These are phyloP conservation scores for Rickenella mellea DNA, from an alignment of 768 basidiomycete genomes.

Conservation along the genomic window DNA sequence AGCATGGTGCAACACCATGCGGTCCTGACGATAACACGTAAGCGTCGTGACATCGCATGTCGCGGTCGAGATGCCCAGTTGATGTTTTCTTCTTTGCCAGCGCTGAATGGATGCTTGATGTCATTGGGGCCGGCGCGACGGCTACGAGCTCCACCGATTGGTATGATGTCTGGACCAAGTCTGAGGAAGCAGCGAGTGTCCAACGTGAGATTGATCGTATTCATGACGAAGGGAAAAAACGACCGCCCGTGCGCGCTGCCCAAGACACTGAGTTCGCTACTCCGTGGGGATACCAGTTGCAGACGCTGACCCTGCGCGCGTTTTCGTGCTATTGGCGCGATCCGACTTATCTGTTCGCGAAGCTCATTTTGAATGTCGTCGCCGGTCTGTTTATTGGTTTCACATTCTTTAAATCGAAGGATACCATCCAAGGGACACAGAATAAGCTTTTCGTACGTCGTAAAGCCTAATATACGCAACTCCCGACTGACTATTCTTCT, in stretches of 20 bases:
- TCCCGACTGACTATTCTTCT: too few species aligned
- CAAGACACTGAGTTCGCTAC: slow-evolving; percentile 25
- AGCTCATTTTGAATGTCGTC: slow-evolving; percentile 25
- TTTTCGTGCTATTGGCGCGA: slow-evolving; percentile 27
- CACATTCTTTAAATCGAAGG: slow-evolving; percentile 28
- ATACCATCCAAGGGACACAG: slow-evolving; percentile 29
- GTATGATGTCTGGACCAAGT: slow-evolving; percentile 38
- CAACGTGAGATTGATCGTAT: slow-evolving; percentile 33
- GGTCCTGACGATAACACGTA: slow-evolving; percentile 59
- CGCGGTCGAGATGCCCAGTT: slow-evolving; percentile 15
- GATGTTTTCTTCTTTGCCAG: too few species aligned
- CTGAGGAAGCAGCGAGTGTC: slow-evolving; percentile 27
- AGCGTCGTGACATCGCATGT: slow-evolving; percentile 8
- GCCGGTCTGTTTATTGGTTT: slow-evolving; percentile 30
- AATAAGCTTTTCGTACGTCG: slow-evolving; percentile 38
- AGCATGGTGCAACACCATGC: slow-evolving; percentile 56
- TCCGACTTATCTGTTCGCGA: slow-evolving; percentile 28
- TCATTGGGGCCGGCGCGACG: slow-evolving; percentile 48
- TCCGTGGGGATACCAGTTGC: slow-evolving; percentile 27
- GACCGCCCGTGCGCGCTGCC: slow-evolving; percentile 13
- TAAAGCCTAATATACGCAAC: too few species aligned
- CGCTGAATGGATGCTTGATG: slow-evolving; percentile 39
- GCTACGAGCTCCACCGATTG: slow-evolving; percentile 36
- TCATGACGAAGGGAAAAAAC: slow-evolving; percentile 26
- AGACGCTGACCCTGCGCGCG: slow-evolving; percentile 22